Base-by-base conservation (phyloP, 345 rosid species). In the Camelina hispida region DNA sequence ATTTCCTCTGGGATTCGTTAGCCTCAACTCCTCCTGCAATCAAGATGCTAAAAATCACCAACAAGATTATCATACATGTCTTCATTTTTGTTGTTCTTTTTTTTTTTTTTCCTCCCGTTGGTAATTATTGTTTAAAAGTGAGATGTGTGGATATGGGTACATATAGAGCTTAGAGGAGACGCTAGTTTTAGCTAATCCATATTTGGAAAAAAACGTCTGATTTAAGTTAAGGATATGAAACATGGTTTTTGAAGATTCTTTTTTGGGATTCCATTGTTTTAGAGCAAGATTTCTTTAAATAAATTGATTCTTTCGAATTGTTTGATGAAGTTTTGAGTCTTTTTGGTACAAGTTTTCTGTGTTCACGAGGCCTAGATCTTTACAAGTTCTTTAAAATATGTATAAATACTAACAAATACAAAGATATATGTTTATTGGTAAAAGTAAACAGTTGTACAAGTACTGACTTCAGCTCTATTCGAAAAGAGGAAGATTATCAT, bases 31-130 rank as follows among this genome's bases (percentile, higher is more conserved):
- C 6, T 16, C 14, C 25, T 17, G 3, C 56, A 32, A 65, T 16
- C 56, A 65, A n/a, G 54, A 64, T 3, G 16, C 69, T 47, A 17
- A 11, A 65, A 30, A 65, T 65, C 32, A 65, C 44, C 43, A 65
- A 30, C 30, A 47, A 30, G 11, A 65, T 23, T 11, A 65, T 65
- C 56, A 48, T 48, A 34, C 0, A 48, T 17, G 69, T 25, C 44
- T 65, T 65, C 57, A 65, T 48, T 48, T 30, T 60, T 6, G 37
- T 3, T 35, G 6, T 59, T 59, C 1, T 4, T 8, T 48, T 0
- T 18, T 48, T 0, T 18, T 9, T 18, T 51, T 25, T 43, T 18
- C 9, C 9, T 18, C 6, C 22, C 28, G 43, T 34, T 58, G 37
- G 62, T n/a, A 22, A 17, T 57, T 57, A 20, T 61, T 61, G 37